Evolutionary conservation across 2,329 filamentous ascomycete genomes (phyloP).

Genomic region (Penicillium sp.): DNA sequence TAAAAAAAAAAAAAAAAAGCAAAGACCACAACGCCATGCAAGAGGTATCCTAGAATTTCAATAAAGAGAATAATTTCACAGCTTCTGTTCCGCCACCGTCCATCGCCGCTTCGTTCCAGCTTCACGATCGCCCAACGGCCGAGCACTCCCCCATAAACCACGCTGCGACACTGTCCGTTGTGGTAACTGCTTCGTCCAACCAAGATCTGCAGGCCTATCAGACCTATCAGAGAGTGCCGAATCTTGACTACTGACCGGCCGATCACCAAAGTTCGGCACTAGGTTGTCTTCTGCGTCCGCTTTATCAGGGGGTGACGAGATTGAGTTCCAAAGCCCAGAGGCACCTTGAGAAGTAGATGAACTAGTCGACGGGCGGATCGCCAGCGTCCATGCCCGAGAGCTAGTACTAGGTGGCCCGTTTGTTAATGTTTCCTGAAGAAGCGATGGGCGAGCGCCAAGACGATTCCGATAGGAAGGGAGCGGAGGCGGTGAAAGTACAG

Average conservation of each 20-base stretch:
- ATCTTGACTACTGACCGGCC: slow-evolving; percentile 21
- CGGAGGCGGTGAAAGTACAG: slow-evolving; percentile 23
- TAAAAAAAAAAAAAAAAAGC: background rate
- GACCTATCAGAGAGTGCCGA: slow-evolving; percentile 1
- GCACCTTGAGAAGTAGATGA: slow-evolving; percentile 23
- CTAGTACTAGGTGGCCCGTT: slow-evolving; percentile 24
- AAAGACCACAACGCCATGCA: slow-evolving; percentile 19
- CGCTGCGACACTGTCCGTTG: slow-evolving; percentile 35
- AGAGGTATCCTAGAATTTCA: slow-evolving; percentile 20
- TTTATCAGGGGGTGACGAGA: slow-evolving; percentile 20
- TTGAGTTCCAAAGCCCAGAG: slow-evolving; percentile 41
- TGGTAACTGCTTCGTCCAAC: slow-evolving; percentile 26
- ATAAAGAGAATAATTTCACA: slow-evolving; percentile 14
- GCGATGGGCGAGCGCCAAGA: slow-evolving; percentile 27
- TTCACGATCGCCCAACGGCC: slow-evolving; percentile 31
- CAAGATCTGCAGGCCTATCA: slow-evolving; percentile 6
- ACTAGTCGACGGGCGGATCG: slow-evolving; percentile 22
- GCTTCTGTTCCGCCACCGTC: slow-evolving; percentile 39
- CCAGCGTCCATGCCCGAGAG: slow-evolving; percentile 25
- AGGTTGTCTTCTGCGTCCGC: slow-evolving; percentile 32
- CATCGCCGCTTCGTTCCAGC: slow-evolving; percentile 35
- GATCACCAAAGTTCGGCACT: slow-evolving; percentile 40
- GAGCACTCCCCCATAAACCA: slow-evolving; percentile 41
- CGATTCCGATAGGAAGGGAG: slow-evolving; percentile 37
- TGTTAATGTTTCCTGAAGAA: slow-evolving; percentile 29